Base-by-base conservation (phyloP, 1,284 basidiomycete genomes). In the Hypsizygus ulmarius region DNA sequence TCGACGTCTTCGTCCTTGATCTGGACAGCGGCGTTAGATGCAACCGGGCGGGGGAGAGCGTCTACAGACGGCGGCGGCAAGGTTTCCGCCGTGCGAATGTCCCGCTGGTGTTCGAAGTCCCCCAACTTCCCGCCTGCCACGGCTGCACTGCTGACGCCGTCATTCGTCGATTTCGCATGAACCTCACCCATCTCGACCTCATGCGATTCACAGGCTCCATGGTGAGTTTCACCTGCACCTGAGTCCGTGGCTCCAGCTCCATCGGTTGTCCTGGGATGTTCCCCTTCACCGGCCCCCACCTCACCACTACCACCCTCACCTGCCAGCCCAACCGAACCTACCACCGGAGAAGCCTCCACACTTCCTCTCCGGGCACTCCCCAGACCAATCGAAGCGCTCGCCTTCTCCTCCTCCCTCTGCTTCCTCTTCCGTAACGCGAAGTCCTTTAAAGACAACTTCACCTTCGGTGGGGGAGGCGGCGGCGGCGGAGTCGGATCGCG, bases 401-500 rank as follows among this genome's bases (percentile, higher is more conserved):
- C n/a, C n/a, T n/a, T n/a, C n/a, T 68, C 67, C 47, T 71, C 71
- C 46, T 76, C 71, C 37, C 68, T 62, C 50, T 67, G 64, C 55
- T 69, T 71, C 63, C 71, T 71, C 65, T 69, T 78, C 47, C 77
- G 59, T 14, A 73, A 43, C 15, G 67, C 72, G 50, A 77, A 79
- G 45, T 79, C 77, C 41, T 70, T 70, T 21, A 78, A 55, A 0
- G 76, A 74, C 58, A 78, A 63, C 54, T 77, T 78, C 11, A 79
- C 74, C 47, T 78, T 78, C 8, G 68, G 61, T 3, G 58, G 57
- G 5, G 59, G 61, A 10, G 63, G 61, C 5, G 56, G 51, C 4
- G 58, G 46, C 2, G 56, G 44, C 10, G 55, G 45, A 8, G 50
- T 49, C 12, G 54, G 59, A 1, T 14, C 12, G 5, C 33, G 27